Evolutionary conservation across 371 early-diverging fungal species (phyloP).

Genomic region (Mortierella sp.): DNA sequence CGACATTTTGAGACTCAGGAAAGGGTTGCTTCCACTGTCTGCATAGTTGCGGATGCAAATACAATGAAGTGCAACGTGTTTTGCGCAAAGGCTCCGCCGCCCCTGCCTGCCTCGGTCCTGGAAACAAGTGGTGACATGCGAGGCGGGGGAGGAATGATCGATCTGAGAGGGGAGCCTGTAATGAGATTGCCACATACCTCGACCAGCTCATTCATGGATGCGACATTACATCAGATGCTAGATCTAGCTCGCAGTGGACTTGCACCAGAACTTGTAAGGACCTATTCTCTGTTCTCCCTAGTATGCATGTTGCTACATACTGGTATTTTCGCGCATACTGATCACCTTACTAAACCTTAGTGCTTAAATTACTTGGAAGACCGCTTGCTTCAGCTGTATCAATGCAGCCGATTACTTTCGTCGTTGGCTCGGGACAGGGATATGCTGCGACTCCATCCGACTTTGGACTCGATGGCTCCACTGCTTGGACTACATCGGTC

Average conservation of each 20-base stretch:
- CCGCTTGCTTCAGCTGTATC: constrained; percentile 36
- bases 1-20: constrained; percentile 54
- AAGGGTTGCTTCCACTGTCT: constrained; percentile 58
- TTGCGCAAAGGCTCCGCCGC: constrained; percentile 25
- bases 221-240: constrained; percentile 36
- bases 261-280: constrained; percentile 35
- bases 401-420: constrained; percentile 37
- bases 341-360: too few relatives aligned
- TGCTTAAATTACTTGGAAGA: constrained; percentile 49
- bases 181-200: constrained; percentile 21
- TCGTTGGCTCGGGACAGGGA: constrained; percentile 27
- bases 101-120: constrained; percentile 5
- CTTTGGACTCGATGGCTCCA: constrained; percentile 35
- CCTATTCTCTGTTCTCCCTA: not conserved
- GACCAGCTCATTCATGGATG: constrained; percentile 34
- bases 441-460: constrained; percentile 14
- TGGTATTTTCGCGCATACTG: not conserved
- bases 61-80: constrained; percentile 58
- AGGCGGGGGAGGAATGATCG: constrained; percentile 13
- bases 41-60: constrained; percentile 68
- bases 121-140: constrained; percentile 1
- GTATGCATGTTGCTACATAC: not conserved
- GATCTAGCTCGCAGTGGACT: constrained; percentile 27
- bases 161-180: constrained; percentile 28
- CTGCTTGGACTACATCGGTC: constrained; percentile 47